Conservation (phyloP, 148 eudicot species). For the Rhododendron kiyosumense region DNA sequence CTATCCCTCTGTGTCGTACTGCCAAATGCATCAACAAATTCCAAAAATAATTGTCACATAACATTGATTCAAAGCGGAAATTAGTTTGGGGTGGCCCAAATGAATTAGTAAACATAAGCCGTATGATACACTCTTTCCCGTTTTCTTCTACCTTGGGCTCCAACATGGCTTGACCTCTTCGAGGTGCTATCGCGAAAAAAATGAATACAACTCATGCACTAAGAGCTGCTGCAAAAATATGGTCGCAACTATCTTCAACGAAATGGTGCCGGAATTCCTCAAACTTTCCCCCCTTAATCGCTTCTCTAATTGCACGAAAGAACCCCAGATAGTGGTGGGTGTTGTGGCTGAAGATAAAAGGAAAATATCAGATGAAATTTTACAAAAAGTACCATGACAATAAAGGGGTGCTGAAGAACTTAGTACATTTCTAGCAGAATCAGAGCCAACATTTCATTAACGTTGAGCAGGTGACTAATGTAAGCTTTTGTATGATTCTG, state of each 20-base stretch:
- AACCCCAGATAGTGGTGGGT: constrained; percentile 77
- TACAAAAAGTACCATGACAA: background rate
- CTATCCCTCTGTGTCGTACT: background rate
- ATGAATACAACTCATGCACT: constrained; percentile 9
- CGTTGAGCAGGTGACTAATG: constrained; percentile 71
- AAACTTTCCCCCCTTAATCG: constrained; percentile 48
- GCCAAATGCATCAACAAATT: background rate
- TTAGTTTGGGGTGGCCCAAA: background rate
- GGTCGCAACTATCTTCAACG: constrained; percentile 34
- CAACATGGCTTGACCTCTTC: background rate
- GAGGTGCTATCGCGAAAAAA: background rate
- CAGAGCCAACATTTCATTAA: constrained; percentile 75
- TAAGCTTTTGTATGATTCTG: constrained; percentile 82
- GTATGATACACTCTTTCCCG: background rate
- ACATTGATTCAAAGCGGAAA: background rate
- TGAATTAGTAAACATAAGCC: background rate
- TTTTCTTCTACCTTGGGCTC: background rate
- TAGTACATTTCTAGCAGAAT: constrained; percentile 71
- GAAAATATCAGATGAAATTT: constrained; percentile 1
- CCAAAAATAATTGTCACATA: background rate
- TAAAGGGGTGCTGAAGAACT: background rate
- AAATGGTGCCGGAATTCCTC: constrained; percentile 48
- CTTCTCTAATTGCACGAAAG: constrained; percentile 57
- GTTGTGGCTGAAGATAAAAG: constrained; percentile 53
- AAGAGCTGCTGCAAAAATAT: constrained; percentile 25